These are phyloP conservation scores for Hypoxylon lienhwacheense DNA, from an alignment of 495 filamentous ascomycete species.

Conservation along the genomic window DNA sequence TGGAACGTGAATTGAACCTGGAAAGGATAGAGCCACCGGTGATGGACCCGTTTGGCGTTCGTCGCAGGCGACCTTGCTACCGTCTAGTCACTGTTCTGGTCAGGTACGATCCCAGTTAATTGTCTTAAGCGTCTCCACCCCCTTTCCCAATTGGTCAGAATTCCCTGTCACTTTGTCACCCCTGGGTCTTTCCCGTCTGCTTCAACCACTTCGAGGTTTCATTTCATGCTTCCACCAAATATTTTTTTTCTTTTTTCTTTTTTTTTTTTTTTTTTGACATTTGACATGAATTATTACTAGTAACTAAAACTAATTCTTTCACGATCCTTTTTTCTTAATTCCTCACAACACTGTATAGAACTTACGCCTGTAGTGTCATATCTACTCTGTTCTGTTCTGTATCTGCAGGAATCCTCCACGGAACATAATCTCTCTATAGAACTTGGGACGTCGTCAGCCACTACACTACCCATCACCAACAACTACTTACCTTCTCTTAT, in stretches of 20 bases:
- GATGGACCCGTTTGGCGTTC: not conserved
- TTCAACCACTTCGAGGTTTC: slow-evolving; percentile 27
- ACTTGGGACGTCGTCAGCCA: slow-evolving; percentile 28
- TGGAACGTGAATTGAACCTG: not conserved
- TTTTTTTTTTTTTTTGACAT: slow-evolving; percentile 11
- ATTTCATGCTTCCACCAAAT: slow-evolving; percentile 24
- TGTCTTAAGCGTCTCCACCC: slow-evolving; percentile 15
- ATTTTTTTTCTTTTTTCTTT: slow-evolving; percentile 3
- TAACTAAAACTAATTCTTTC: no score
- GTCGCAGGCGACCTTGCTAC: slow-evolving; percentile 9
- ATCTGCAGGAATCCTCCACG: slow-evolving; percentile 30
- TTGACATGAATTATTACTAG: not conserved
- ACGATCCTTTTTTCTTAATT: no score
- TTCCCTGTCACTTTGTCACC: slow-evolving; percentile 4
- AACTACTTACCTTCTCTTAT: slow-evolving; percentile 20
- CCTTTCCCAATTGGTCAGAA: slow-evolving; percentile 27
- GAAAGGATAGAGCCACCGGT: not conserved
- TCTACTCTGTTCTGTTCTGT: not conserved
- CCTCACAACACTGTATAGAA: no score
- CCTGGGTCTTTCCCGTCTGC: slow-evolving; percentile 12
- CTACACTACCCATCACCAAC: no score
- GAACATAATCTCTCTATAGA: slow-evolving; percentile 11
- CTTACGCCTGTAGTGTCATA: not conserved
- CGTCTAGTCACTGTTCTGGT: slow-evolving; percentile 8
- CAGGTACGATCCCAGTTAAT: slow-evolving; percentile 15